These are phyloP conservation scores for Candida ascalaphidarum DNA, from an alignment of 805 yeast genomes.

Conservation along the genomic window DNA sequence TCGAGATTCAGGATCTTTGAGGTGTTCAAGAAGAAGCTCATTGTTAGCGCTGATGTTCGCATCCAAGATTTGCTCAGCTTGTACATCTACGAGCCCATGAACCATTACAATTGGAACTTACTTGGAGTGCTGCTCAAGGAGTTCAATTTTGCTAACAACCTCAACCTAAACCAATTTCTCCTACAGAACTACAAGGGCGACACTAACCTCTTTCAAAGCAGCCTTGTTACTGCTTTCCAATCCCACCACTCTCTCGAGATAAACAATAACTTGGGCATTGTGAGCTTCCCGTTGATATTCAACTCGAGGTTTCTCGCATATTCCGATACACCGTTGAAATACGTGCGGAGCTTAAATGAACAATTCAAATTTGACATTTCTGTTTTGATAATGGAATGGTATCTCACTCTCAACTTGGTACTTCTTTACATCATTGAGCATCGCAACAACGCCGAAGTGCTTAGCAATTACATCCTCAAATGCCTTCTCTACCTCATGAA, in stretches of 20 bases:
- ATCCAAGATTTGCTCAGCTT: constrained; percentile 42
- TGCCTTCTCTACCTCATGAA: no score
- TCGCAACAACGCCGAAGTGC: no score
- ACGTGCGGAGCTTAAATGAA: no score
- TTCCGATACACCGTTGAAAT: background rate
- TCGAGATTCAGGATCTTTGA: constrained; percentile 22
- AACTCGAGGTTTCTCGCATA: constrained; percentile 23
- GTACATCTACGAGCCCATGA: constrained; percentile 35
- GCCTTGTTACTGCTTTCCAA: background rate
- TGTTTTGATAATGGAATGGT: no score
- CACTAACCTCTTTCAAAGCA: constrained; percentile 1
- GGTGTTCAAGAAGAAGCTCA: constrained; percentile 38
- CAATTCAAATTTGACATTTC: no score
- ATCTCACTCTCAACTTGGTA: no score
- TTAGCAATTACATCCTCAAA: no score
- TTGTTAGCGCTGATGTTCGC: constrained; percentile 43
- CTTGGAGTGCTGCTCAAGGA: constrained; percentile 41
- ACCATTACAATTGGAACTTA: constrained; percentile 35
- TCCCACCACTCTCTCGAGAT: constrained; percentile 6
- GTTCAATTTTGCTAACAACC: constrained; percentile 18
- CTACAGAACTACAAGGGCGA: constrained; percentile 8
- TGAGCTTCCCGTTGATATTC: constrained; percentile 41
- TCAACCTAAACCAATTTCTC: constrained; percentile 9
- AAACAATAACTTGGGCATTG: constrained; percentile 45
- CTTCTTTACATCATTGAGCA: no score